These are phyloP conservation scores for Ceratocystiopsis minuta DNA, from an alignment of 2,329 filamentous ascomycete genomes.

Conservation along the genomic window DNA sequence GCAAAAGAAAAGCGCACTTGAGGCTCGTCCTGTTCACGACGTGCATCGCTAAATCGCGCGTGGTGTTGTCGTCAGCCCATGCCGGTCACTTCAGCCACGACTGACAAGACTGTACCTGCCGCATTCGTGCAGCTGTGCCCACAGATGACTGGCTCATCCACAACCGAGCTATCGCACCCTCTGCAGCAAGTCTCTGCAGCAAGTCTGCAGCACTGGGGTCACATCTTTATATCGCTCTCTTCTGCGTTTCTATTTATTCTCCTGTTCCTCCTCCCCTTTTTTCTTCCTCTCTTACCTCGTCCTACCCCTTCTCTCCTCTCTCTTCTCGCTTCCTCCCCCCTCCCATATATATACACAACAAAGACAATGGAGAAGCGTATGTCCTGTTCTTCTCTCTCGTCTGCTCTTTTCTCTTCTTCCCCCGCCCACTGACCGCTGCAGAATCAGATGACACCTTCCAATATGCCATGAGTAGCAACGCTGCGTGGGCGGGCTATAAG, in stretches of 20 bases:
- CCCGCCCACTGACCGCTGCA: neutral
- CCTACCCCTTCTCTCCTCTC: neutral
- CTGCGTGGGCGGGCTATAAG: conserved; percentile 50
- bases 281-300: neutral
- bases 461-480: conserved; percentile 49
- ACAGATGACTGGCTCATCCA: too few relatives aligned
- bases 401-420: neutral
- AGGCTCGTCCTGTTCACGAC: too few relatives aligned
- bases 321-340: neutral
- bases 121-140: too few relatives aligned
- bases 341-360: too few relatives aligned
- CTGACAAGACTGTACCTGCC: too few relatives aligned
- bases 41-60: too few relatives aligned
- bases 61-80: too few relatives aligned
- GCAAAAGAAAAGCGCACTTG: conserved; percentile 7
- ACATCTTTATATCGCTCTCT: neutral
- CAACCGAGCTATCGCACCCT: too few relatives aligned
- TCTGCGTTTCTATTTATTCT: neutral
- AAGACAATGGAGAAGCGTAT: neutral
- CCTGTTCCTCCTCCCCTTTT: neutral
- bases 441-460: conserved; percentile 37
- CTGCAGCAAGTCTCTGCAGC: too few relatives aligned
- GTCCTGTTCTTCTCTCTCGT: neutral
- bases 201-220: too few relatives aligned
- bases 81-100: too few relatives aligned